Conservation (phyloP, 108 stramenopile species). For the Conticribra weissflogii region DNA sequence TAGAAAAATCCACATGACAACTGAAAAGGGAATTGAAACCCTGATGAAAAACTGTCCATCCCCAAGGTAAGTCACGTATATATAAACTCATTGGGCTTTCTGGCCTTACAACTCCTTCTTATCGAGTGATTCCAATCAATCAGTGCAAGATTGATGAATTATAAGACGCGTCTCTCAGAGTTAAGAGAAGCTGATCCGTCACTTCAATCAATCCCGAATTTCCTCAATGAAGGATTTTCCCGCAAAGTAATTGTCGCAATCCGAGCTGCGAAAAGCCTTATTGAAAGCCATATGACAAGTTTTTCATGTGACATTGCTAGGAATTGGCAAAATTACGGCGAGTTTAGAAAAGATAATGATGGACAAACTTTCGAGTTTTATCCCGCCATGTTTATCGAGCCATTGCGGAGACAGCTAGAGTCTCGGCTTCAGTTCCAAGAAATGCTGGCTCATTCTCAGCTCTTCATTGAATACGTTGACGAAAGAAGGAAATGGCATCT, state of each 20-base stretch:
- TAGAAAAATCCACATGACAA: constrained; percentile 7
- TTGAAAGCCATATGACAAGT: constrained; percentile 12
- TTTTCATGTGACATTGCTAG: constrained; percentile 24
- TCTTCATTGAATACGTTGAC: constrained; percentile 12
- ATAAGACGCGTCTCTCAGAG: constrained; percentile 1
- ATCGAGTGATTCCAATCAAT: too few species aligned
- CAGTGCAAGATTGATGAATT: too few species aligned
- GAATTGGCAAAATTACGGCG: constrained; percentile 16
- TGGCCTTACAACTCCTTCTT: too few species aligned
- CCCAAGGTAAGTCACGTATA: constrained; percentile 18
- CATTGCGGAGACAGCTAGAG: constrained; percentile 10
- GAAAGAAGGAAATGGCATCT: not conserved
- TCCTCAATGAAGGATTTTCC: constrained; percentile 14
- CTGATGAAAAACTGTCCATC: constrained; percentile 9
- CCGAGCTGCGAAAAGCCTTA: not conserved
- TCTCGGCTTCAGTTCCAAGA: constrained; percentile 27
- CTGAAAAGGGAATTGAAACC: constrained; percentile 11
- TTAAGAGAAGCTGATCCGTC: not conserved
- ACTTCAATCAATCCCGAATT: constrained; percentile 1
- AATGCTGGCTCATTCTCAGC: constrained; percentile 20
- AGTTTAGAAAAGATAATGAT: constrained; percentile 5
- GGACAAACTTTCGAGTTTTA: constrained; percentile 23
- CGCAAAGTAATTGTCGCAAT: constrained; percentile 28
- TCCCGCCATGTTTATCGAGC: constrained; percentile 21
- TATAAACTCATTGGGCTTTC: too few species aligned